Base-by-base conservation (phyloP, 1,139 yeast genomes). In the Debaryomyces robertsiae region DNA sequence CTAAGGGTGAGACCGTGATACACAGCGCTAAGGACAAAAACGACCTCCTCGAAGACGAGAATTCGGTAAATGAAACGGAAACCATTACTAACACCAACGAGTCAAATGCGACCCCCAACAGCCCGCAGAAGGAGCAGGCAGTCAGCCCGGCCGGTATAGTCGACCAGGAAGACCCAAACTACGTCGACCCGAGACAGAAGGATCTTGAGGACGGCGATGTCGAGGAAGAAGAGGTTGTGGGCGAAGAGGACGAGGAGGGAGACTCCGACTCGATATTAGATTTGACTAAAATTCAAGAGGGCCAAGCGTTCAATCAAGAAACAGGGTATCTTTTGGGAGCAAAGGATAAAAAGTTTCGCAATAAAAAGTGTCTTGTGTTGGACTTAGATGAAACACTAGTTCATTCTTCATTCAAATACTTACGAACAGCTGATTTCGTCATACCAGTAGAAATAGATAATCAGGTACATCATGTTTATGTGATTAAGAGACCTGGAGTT, bases 301-400 rank as follows among this genome's bases (percentile, higher is more conserved):
- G 84, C 32, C 94, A 85, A 59, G 75, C 58, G 65, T 77, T 58
- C 73, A 83, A 50, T 60, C 78, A 55, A 56, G 73, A 65, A 44
- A 67, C 85, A 4, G 89, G 86, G 3, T 79, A 78, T 68, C 75
- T 93, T 32, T 69, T 93, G 48, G 81, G 85, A 9, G 45, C 44
- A 38, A 67, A 71, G 47, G 65, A 58, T 37, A 47, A 47, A 18
- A 51, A 53, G 38, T 69, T 60, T 45, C 64, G 62, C 23, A 78
- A 79, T 43, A 82, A 86, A 45, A 93, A 93, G 63, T 91, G 98
- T 61, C 77, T 93, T 37, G 88, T 93, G 14, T 73, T 93, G 43
- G 99, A 93, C 63, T 73, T 93, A 50, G 99, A 93, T 63, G 99
- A 93, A 65, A 93, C 99, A 2, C 76, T 93, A 47, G 98, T 93